These are phyloP conservation scores for Amanita rubescens DNA, from an alignment of 768 basidiomycete genomes.

Conservation along the genomic window DNA sequence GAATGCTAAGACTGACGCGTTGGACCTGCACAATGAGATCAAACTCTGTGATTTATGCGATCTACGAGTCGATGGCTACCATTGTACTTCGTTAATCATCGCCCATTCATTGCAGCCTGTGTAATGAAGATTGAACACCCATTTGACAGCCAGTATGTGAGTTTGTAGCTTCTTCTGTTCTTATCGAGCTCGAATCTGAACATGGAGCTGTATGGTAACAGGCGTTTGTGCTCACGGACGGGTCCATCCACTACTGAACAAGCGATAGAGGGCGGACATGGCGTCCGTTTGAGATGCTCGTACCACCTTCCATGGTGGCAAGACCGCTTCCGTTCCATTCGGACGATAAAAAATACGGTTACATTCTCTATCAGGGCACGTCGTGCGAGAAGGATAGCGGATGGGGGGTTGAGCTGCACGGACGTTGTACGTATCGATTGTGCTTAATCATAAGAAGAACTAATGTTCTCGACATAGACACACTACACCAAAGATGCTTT, in stretches of 20 bases:
- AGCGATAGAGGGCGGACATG: slow-evolving; percentile 84
- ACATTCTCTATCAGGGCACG: slow-evolving; percentile 76
- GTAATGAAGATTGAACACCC: slow-evolving; percentile 82
- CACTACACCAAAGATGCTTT: slow-evolving; percentile 88
- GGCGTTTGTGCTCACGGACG: slow-evolving; percentile 82
- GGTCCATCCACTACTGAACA: slow-evolving; percentile 79
- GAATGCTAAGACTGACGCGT: too few species aligned
- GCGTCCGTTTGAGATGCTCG: slow-evolving; percentile 68
- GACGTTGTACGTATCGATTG: slow-evolving; percentile 52
- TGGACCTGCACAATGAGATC: too few species aligned
- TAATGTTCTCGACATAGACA: slow-evolving; percentile 43
- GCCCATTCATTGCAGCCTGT: too few species aligned
- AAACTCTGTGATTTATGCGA: too few species aligned
- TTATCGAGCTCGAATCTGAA: not conserved
- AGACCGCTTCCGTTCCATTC: slow-evolving; percentile 86
- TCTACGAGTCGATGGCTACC: too few species aligned
- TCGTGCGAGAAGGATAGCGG: slow-evolving; percentile 41
- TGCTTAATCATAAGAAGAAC: slow-evolving; percentile 1
- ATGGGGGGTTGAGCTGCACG: slow-evolving; percentile 53
- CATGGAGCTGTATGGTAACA: slow-evolving; percentile 21
- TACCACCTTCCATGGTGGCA: slow-evolving; percentile 48
- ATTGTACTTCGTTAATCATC: too few species aligned
- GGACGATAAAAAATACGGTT: slow-evolving; percentile 56
- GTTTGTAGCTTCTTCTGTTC: slow-evolving; percentile 9
- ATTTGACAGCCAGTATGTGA: slow-evolving; percentile 67